Conservation (phyloP, 305 asterid species). For the Ruellia speciosa region DNA sequence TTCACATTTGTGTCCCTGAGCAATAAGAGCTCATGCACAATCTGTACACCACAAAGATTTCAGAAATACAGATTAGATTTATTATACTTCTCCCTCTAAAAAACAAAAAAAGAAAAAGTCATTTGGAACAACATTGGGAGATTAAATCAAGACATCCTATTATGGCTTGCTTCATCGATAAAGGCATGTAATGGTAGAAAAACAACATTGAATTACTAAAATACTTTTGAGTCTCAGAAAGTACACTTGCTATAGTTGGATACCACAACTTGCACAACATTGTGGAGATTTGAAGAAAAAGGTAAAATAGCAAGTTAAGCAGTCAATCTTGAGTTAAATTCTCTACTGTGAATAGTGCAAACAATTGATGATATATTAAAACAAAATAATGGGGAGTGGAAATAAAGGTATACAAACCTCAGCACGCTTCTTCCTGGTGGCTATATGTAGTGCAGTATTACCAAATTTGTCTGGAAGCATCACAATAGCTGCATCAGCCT, state of each 20-base stretch:
- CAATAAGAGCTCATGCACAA: constrained; percentile 55
- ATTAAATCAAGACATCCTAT: too few species aligned
- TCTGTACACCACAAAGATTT: constrained; percentile 32
- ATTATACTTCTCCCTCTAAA: neutral
- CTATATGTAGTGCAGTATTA: constrained; percentile 66
- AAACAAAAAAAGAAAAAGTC: neutral
- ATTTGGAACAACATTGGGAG: neutral
- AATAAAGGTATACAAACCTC: constrained; percentile 39
- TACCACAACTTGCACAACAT: too few species aligned
- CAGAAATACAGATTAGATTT: neutral
- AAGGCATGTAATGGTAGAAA: neutral
- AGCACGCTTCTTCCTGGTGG: constrained; percentile 67
- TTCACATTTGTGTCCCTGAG: constrained; percentile 75
- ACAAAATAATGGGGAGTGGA: neutral
- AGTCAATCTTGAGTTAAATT: neutral
- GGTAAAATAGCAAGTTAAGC: neutral
- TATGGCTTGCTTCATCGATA: neutral
- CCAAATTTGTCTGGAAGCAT: constrained; percentile 80
- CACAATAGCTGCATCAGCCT: constrained; percentile 72
- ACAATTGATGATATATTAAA: too few species aligned
- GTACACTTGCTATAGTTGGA: too few species aligned
- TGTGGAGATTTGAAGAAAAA: neutral
- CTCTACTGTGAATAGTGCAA: too few species aligned
- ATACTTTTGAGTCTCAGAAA: neutral
- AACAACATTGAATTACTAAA: neutral